A percentile compares a stretch with the other conserved stretches of the same genome.
These are phyloP conservation scores for Copromyces sp. DNA, from an alignment of 495 filamentous ascomycete genomes.

Conservation along the genomic window DNA sequence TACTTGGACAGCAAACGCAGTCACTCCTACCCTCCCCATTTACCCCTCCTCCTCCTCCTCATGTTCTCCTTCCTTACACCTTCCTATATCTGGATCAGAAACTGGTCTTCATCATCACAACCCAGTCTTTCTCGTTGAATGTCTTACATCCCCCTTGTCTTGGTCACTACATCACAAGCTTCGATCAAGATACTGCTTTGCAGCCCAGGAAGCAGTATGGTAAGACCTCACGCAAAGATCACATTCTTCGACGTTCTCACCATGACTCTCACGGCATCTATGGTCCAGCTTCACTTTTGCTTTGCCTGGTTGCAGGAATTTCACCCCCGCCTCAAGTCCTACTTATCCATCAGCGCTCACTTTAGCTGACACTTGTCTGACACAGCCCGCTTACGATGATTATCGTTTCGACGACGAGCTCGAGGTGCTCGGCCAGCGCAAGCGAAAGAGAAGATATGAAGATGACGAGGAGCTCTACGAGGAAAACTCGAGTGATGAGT, in stretches of 20 bases:
- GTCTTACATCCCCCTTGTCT: neutral
- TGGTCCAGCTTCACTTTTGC: neutral
- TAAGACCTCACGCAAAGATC: neutral
- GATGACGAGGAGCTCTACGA: conserved; percentile 25
- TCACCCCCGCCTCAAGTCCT: neutral
- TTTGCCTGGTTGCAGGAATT: neutral
- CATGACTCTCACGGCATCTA: neutral
- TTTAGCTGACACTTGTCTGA: neutral
- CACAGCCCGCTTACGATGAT: neutral
- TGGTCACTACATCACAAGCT: neutral
- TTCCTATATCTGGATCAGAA: neutral
- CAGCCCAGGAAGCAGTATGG: neutral
- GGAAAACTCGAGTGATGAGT: conserved; percentile 3
- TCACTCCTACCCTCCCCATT: neutral
- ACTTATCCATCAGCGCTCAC: neutral
- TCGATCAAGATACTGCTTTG: neutral
- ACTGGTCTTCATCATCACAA: neutral
- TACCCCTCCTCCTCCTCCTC: neutral
- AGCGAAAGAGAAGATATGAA: conserved; percentile 18
- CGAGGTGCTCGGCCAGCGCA: conserved; percentile 8
- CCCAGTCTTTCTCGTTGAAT: neutral
- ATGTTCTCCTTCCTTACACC: neutral
- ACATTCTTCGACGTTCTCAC: neutral
- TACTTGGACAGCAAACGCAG: neutral
- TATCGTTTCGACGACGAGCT: conserved; percentile 3